A percentile compares a stretch with the other conserved stretches of the same genome.
These are phyloP conservation scores for Miscanthus lutarioriparius DNA, from an alignment of 176 grass and related monocot species.

Conservation along the genomic window DNA sequence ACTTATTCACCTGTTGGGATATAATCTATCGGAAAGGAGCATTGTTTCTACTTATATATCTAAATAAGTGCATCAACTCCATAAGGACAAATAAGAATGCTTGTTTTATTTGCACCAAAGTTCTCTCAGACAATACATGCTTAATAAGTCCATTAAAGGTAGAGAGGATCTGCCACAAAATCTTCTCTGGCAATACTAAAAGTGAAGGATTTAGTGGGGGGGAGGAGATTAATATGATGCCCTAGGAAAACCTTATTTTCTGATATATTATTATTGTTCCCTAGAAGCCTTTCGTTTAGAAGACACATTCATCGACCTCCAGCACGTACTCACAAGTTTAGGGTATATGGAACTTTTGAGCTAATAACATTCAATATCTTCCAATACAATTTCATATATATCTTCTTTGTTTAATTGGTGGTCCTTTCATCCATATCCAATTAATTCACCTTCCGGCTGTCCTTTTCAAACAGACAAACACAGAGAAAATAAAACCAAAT, in stretches of 20 bases:
- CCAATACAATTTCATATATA: too few species aligned
- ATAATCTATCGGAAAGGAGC: not conserved
- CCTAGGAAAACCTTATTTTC: not conserved
- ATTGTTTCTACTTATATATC: not conserved
- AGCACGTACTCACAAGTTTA: too few species aligned
- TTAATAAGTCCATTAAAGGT: not conserved
- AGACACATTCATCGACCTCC: too few species aligned
- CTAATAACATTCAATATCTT: too few species aligned
- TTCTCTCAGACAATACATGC: not conserved
- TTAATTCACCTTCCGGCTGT: not conserved
- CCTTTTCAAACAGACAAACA: not conserved
- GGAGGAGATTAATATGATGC: not conserved
- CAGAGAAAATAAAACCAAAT: not conserved
- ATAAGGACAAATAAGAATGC: not conserved
- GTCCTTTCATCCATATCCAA: too few species aligned
- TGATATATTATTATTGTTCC: not conserved
- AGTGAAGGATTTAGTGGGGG: not conserved
- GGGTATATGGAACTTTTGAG: too few species aligned
- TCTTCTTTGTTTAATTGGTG: too few species aligned
- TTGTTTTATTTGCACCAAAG: not conserved
- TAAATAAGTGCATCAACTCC: not conserved
- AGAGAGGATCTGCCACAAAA: not conserved
- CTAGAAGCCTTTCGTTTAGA: not conserved
- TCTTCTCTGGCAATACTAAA: not conserved
- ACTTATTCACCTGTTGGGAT: not conserved